These are phyloP conservation scores for Alternaria hordeiaustralica DNA, from an alignment of 2,329 filamentous ascomycete genomes.

Conservation along the genomic window DNA sequence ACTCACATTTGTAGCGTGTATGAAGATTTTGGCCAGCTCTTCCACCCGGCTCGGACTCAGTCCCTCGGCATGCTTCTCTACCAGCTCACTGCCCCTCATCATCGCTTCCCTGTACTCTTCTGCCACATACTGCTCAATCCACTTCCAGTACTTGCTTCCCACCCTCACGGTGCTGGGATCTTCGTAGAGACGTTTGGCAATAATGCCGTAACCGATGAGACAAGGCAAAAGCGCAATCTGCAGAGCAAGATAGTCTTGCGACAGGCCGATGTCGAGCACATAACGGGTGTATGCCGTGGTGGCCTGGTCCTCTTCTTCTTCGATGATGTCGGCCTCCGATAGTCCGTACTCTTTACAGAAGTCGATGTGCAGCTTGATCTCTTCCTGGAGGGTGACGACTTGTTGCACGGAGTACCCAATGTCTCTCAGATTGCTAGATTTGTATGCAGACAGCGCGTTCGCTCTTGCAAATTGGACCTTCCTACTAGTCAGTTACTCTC, in stretches of 20 bases:
- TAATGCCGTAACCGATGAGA: slow-evolving; percentile 84
- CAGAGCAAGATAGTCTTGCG: slow-evolving; percentile 85
- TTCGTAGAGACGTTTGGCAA: slow-evolving; percentile 73
- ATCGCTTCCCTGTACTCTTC: slow-evolving; percentile 80
- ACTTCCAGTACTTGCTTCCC: slow-evolving; percentile 81
- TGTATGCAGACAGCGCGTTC: slow-evolving; percentile 85
- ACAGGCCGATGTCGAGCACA: slow-evolving; percentile 86
- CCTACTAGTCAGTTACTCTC: slow-evolving; percentile 11
- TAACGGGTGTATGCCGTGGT: slow-evolving; percentile 83
- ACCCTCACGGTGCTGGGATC: slow-evolving; percentile 66
- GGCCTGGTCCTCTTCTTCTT: slow-evolving; percentile 76
- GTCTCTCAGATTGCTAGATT: slow-evolving; percentile 74
- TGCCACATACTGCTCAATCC: slow-evolving; percentile 88
- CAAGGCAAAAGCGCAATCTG: slow-evolving; percentile 87
- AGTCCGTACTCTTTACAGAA: slow-evolving; percentile 87
- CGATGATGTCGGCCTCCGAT: slow-evolving; percentile 73
- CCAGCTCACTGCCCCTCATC: slow-evolving; percentile 69
- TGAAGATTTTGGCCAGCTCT: slow-evolving; percentile 82
- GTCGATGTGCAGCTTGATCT: slow-evolving; percentile 80
- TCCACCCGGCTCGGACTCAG: slow-evolving; percentile 80
- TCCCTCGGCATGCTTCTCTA: slow-evolving; percentile 76
- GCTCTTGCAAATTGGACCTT: slow-evolving; percentile 87
- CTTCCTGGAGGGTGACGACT: slow-evolving; percentile 76
- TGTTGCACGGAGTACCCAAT: slow-evolving; percentile 74
- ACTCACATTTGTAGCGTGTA: slow-evolving; percentile 81